Base-by-base conservation (phyloP, 148 eudicot genomes). In the Suaeda aralocaspica region DNA sequence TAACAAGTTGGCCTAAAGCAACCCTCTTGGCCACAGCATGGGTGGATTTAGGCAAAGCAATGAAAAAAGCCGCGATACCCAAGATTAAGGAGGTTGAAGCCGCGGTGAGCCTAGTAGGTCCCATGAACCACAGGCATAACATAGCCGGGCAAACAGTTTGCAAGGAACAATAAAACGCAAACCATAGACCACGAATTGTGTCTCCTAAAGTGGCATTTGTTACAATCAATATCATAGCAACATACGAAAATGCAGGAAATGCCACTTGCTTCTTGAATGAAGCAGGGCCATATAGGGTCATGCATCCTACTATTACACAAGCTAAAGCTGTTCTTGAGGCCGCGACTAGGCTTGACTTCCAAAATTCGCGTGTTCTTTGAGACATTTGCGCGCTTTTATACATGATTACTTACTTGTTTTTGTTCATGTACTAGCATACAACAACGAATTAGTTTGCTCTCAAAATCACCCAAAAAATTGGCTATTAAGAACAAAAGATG, bases 1-100 rank as follows among this genome's bases (percentile, higher is more conserved):
- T 61, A 15, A 90, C 87, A 64, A 87, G 73, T 79, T 90, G 96
- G 4, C 96, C 96, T 5, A 90, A 80, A 3, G 90, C 96, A 26
- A 90, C 86, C 22, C 96, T 69, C 69, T 85, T 90, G 4, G 96
- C 69, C 30, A 84, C 50, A 44, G 82, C 41, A 67, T 81, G 90
- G 19, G 88, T 82, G 44, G 72, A 74, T 31, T 81, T 77, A n/a
- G 88, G 96, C 51, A 87, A 66, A 52, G 64, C 86, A 31, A 90
- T 78, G 61, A 84, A 76, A 26, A 87, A 90, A 5, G 86, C 79
- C 22, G 82, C 77, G 25, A 78, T 42, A 18, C 75, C 88, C 68
- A 90, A 77, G 53, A 71, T 73, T 16, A 80, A 15, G 0, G 92
- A 70, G 10, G 92, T 90, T n/a, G 84, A 74, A 5, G 48, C 30